phyloP scores from a whole-genome alignment of 129 eudicot genomes.

The Oenanthe sinensis region DNA sequence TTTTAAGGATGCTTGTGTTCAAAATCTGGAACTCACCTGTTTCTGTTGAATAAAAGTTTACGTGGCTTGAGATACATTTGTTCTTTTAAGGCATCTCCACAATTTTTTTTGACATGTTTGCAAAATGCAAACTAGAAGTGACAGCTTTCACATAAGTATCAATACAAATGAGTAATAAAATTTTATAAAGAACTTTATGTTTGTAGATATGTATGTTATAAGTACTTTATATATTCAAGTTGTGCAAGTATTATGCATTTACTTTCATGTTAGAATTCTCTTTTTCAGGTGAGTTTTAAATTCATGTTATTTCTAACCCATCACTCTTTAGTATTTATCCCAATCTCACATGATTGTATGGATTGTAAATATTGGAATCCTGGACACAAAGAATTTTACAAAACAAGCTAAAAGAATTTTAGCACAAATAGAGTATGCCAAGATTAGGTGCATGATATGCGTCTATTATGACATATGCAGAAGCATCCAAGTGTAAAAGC shows the following conservation, averaged over 20 bases:
- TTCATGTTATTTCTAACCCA: neutral
- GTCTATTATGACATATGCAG: neutral
- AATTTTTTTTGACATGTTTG: neutral
- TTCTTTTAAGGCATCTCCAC: neutral
- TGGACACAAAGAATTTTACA: neutral
- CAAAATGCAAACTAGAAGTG: neutral
- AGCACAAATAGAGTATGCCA: neutral
- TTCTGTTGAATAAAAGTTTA: neutral
- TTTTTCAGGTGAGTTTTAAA: neutral
- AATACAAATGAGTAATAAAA: neutral
- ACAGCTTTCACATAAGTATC: neutral
- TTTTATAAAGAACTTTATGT: neutral
- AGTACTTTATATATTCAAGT: neutral
- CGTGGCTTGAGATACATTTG: neutral
- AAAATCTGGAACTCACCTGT: neutral
- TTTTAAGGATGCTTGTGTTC: neutral
- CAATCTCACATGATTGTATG: neutral
- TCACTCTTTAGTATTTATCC: neutral
- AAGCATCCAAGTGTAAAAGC: neutral
- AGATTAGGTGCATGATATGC: neutral
- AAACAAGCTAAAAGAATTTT: neutral
- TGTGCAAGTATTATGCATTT: neutral
- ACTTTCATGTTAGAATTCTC: neutral
- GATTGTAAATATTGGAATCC: neutral
- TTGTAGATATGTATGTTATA: neutral